Conservation (phyloP, 2,329 filamentous ascomycete species). For the Onygenales sp. region DNA sequence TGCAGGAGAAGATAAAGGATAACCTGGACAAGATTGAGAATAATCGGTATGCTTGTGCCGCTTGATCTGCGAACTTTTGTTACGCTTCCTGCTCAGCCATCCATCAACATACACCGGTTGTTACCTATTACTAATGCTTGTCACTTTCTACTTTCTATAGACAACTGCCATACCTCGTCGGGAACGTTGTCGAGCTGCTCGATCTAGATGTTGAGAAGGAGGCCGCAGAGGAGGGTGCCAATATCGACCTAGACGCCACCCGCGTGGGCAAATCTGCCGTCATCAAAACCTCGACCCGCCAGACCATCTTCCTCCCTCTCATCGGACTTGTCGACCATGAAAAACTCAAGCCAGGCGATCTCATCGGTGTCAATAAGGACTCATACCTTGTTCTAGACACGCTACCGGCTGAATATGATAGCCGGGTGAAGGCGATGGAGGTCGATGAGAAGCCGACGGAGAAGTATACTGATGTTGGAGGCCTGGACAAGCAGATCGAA, state of each 20-base stretch:
- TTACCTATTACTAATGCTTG: slow-evolving; percentile 9
- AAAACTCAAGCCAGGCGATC: slow-evolving; percentile 85
- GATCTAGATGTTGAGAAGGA: slow-evolving; percentile 95
- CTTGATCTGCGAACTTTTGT: neutral
- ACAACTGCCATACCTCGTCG: slow-evolving; percentile 95
- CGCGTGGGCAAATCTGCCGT: slow-evolving; percentile 96
- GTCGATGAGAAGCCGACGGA: slow-evolving; percentile 99
- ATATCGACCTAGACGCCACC: slow-evolving; percentile 95
- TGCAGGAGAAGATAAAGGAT: slow-evolving; percentile 99
- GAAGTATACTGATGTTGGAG: slow-evolving; percentile 97
- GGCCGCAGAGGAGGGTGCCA: slow-evolving; percentile 93
- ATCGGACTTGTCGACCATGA: slow-evolving; percentile 96
- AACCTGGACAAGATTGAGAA: slow-evolving; percentile 99
- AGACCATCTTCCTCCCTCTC: slow-evolving; percentile 95
- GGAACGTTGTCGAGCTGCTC: slow-evolving; percentile 94
- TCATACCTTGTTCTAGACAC: slow-evolving; percentile 97
- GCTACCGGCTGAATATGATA: slow-evolving; percentile 94
- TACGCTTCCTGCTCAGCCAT: neutral
- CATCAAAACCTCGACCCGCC: slow-evolving; percentile 97
- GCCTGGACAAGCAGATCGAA: slow-evolving; percentile 96
- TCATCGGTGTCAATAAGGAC: slow-evolving; percentile 98
- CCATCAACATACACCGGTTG: slow-evolving; percentile 4
- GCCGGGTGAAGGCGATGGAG: slow-evolving; percentile 98
- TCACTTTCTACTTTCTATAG: slow-evolving; percentile 38
- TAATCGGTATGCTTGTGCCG: slow-evolving; percentile 60